phyloP scores from a whole-genome alignment of 257 asterid genomes.

The Nicotiana attenuata region DNA sequence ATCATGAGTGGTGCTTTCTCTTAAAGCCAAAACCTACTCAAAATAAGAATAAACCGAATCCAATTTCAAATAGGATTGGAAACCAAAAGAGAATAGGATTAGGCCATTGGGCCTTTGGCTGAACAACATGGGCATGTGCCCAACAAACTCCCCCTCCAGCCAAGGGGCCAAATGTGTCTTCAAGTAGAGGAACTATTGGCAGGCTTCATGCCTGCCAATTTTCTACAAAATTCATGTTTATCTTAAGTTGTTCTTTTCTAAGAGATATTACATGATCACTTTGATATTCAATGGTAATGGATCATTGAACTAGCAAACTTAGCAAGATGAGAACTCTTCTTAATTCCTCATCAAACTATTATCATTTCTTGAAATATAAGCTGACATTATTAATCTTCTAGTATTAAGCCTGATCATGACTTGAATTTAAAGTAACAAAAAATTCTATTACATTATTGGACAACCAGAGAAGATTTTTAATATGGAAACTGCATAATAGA shows the following conservation, averaged over 20 bases:
- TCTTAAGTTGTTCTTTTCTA: background rate
- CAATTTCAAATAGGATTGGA: no score
- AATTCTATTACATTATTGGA: background rate
- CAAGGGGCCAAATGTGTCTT: no score
- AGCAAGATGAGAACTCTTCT: background rate
- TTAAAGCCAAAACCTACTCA: no score
- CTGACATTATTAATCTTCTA: background rate
- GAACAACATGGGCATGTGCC: no score
- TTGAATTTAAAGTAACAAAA: background rate
- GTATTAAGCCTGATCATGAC: background rate
- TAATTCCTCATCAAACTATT: background rate
- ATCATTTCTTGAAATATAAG: background rate
- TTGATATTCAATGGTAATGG: background rate
- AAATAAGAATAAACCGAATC: no score
- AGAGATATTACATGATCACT: background rate
- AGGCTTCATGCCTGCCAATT: no score
- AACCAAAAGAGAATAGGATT: no score
- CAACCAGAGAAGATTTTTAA: background rate
- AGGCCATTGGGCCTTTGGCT: no score
- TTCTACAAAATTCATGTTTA: no score
- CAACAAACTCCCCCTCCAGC: no score
- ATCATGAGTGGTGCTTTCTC: no score
- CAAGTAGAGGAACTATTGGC: no score
- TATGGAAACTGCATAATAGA: background rate
- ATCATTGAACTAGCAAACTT: background rate